These are phyloP conservation scores for Teunomyces barrocoloradensis DNA, from an alignment of 805 yeast species.

Conservation along the genomic window DNA sequence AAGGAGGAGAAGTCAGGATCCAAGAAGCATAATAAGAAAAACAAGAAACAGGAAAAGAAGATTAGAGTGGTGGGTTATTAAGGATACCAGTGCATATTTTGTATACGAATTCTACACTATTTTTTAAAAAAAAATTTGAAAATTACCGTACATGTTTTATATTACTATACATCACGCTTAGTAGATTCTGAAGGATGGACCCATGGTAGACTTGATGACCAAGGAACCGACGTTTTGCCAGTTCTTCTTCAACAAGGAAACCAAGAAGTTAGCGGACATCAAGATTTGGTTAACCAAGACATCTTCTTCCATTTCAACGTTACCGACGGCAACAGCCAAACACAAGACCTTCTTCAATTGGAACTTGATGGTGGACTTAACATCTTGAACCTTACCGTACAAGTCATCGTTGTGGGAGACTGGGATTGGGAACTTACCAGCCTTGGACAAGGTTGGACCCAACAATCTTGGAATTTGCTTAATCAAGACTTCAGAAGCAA, in stretches of 20 bases:
- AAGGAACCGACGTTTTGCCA: conserved; percentile 99
- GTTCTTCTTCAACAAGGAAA: conserved; percentile 99
- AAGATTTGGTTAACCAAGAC: conserved; percentile 94
- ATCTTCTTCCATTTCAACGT: conserved; percentile 99
- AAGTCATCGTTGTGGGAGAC: conserved; percentile 99
- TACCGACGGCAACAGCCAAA: conserved; percentile 98
- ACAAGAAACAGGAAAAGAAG: conserved; percentile 61
- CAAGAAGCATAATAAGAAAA: conserved; percentile 73
- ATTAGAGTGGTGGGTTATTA: conserved; percentile 18
- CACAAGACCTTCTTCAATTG: conserved; percentile 99
- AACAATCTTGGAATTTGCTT: conserved; percentile 99
- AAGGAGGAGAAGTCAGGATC: conserved; percentile 21
- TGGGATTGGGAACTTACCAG: conserved; percentile 99
- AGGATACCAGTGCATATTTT: background rate
- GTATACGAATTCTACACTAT: background rate
- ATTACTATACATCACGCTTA: conserved; percentile 40
- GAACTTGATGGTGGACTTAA: conserved; percentile 99
- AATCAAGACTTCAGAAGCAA: conserved; percentile 98
- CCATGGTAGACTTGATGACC: conserved; percentile 99
- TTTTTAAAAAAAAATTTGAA: background rate
- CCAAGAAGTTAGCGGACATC: conserved; percentile 99
- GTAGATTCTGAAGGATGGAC: conserved; percentile 99
- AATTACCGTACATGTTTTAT: conserved; percentile 5
- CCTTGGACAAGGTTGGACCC: conserved; percentile 99
- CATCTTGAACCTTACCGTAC: conserved; percentile 93